Evolutionary conservation across 257 asterid genomes (phyloP), one percentile per base, ranked within the genome.

Genomic region (Ilex asprella): DNA sequence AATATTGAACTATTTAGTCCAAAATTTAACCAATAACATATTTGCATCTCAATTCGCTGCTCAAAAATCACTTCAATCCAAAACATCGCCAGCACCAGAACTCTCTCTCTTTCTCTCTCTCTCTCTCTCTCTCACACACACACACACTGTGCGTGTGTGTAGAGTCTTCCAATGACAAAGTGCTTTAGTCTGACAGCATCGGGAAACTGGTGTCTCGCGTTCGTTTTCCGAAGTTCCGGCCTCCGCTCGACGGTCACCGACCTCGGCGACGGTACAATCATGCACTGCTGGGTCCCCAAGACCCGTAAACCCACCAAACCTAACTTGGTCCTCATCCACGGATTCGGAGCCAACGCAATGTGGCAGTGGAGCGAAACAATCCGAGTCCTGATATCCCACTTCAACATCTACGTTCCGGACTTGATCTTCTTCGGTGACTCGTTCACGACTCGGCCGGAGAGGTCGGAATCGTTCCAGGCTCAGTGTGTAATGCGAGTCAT

Each of bases 391-490:
- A 27, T 79, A 0, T 68, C 71, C 7, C 76, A 73, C 64, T 81
- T 83, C 82, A 86, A 86, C 76, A 56, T 86, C 59, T 86, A 83
- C 79, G 84, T 86, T 14, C 94, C 94, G 27, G 94, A 86, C 79
- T 72, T 86, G 11, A 65, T 83, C 1, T 83, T 86, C 61, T 86
- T 86, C 62, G 94, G 94, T 0, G 73, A 77, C 56, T 86, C 94
- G 31, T 55, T 60, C 70, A 61, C 94, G 69, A 66, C 86, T 32
- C 83, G 81, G 58, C 54, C 80, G 39, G 94, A 86, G 1, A 69
- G 94, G 67, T 56, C 77, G 55, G 91, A 73, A 55, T 55, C 83
- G 6, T 86, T 86, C 67, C 94, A 86, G 71, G 94, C 91, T 39
- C 73, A 54, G 76, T 86, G 88, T 57, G 79, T 86, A 67, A 79